Evolutionary conservation across 2,329 filamentous ascomycete genomes (phyloP), one percentile per base, ranked within the genome.

Genomic region (Microcera coccophila): DNA sequence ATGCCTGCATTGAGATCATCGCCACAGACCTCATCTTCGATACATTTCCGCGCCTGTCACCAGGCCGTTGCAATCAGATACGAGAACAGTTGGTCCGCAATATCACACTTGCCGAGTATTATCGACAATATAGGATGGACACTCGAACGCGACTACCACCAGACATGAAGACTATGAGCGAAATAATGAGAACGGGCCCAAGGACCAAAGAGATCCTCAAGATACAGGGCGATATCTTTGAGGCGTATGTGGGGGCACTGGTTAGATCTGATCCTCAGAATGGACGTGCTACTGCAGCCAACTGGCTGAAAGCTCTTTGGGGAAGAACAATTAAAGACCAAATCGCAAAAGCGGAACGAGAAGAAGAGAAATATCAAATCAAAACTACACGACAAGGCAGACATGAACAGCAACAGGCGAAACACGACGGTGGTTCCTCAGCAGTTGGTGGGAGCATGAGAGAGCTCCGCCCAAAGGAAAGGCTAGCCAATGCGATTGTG

Each of bases 1-100:
- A 97, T 62, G 85, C 87, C 16, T 91, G 91, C 55, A 72, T 95
- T 39, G 86, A 94, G 58, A 68, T 90, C 39, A 81, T 90, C 36
- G 80, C 90, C 5, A 83, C 86, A 0, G 77, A 81, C 15, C 74
- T 94, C 39, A 85, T 97, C 46, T 87, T 81, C 64, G 71, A 81
- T 44, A 86, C 80, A 8, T 93, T 90, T 57, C 74, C 75, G 1
- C 67, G 75, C 11, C 70, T 88, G 9, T 61, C 79, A 1, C 74
- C 85, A 0, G 90, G 90, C 3, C 77, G 81, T 46, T 81, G 82
- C 55, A 83, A 85, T 9, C 85, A 90, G 50, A 69, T 93, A 15
- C 82, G 91, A 38, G 90, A 96, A 63, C 66, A 78, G 7, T 72
- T 95, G 1, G 78, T 96, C 32, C 87, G 87, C 52, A 97, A 97